A percentile compares a stretch with the other conserved stretches of the same genome.
Evolutionary conservation across 768 basidiomycete species (phyloP).

Genomic region (Lactarius hatsudake): DNA sequence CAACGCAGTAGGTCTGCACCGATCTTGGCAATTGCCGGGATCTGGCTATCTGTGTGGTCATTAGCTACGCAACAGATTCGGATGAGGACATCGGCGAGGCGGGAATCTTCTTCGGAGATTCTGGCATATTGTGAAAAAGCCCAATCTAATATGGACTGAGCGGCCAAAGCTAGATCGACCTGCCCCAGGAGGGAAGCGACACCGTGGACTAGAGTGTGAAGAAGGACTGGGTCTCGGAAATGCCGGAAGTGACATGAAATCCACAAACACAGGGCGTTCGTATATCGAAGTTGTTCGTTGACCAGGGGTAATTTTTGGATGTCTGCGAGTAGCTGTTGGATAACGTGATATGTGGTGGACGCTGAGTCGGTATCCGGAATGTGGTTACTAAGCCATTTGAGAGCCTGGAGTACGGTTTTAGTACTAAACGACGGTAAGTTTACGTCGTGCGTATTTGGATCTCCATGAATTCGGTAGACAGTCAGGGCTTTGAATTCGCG

Average conservation of each 20-base stretch:
- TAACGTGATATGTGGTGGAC: conserved; percentile 74
- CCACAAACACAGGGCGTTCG: conserved; percentile 74
- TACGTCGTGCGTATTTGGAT: conserved; percentile 56
- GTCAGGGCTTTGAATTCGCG: conserved; percentile 51
- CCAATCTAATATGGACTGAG: conserved; percentile 81
- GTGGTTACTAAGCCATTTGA: conserved; percentile 56
- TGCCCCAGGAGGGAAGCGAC: conserved; percentile 63
- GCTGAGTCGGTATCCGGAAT: conserved; percentile 43
- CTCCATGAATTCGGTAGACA: conserved; percentile 47
- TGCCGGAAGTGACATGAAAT: conserved; percentile 56
- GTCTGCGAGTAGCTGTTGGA: conserved; percentile 68
- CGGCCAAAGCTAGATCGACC: conserved; percentile 60
- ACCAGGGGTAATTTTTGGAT: conserved; percentile 68
- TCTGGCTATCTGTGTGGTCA: conserved; percentile 44
- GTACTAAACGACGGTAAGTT: conserved; percentile 62
- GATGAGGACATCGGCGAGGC: conserved; percentile 64
- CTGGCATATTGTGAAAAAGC: conserved; percentile 53
- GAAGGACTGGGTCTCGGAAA: conserved; percentile 56
- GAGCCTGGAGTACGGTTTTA: conserved; percentile 47
- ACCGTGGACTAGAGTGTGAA: conserved; percentile 68
- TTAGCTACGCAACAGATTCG: conserved; percentile 62
- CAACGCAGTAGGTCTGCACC: conserved; percentile 55
- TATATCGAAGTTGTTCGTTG: conserved; percentile 75
- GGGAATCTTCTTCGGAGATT: conserved; percentile 42
- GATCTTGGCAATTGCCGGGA: conserved; percentile 34